Base-by-base conservation (phyloP, 2,329 filamentous ascomycete species). In the Didymellaceae sp. region DNA sequence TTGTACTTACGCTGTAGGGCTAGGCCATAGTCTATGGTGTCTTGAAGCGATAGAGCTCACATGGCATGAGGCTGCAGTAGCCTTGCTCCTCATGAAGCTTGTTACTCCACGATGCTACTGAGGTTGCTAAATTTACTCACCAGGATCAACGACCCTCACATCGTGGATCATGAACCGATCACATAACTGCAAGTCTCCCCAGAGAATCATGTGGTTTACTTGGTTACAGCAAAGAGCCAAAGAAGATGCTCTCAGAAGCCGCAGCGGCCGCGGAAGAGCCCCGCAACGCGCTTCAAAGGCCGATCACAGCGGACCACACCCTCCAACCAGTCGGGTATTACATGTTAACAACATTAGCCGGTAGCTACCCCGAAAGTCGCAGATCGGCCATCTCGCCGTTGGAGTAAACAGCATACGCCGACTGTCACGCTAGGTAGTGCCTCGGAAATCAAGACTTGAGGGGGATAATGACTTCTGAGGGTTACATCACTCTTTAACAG, bases 401-500 rank as follows among this genome's bases (percentile, higher is more conserved):
- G 18, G 22, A 43, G 11, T 16, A 8, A n/a, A 28, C 38, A 53
- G 39, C 50, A 53, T 34, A 53, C 50, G 50, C 50, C 50, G 50
- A 53, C 26, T 18, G 34, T 34, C 21, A 25, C 50, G 44, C 50
- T 53, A 53, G 32, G 38, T 24, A 30, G 39, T 35, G 43, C 48
- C 35, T 40, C 50, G 50, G 49, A 47, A 43, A 43, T 44, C 49
- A 43, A 44, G 39, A 44, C 39, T 44, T 34, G 50, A 52, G 49
- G 49, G 49, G 49, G 39, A n/a, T n/a, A 6, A 33, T 47, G 24
- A 17, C 37, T 33, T 39, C 14, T n/a, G 22, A n/a, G 35, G 44
- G 30, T 41, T 44, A 34, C 49, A 53, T 53, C 44, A 47, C 44
- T 26, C 40, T 43, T 20, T 82, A 25, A 76, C 79, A 54, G 82